Evolutionary conservation across 371 early-diverging fungal species (phyloP).

Genomic region (Batrachochytrium dendrobatidis): DNA sequence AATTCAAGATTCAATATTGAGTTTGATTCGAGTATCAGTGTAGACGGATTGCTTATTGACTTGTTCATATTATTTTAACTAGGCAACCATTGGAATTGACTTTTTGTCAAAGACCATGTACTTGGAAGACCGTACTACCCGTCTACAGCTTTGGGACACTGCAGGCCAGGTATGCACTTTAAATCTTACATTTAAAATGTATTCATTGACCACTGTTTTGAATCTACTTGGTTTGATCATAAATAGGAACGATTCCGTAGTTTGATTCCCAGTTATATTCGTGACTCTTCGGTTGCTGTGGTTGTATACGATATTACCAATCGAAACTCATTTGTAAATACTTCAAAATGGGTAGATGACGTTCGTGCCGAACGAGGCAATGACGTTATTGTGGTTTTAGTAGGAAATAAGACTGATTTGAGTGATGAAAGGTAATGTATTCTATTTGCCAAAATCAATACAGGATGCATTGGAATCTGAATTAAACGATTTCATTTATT

Average conservation of each 20-base stretch:
- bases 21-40: too few species aligned
- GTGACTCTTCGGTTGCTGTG: conserved; percentile 97
- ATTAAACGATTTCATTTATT: not conserved
- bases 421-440: conserved; percentile 71
- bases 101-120: conserved; percentile 98
- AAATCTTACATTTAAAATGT: conserved; percentile 3
- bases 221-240: not conserved
- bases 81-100: conserved; percentile 99
- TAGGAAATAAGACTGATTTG: conserved; percentile 99
- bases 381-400: conserved; percentile 94
- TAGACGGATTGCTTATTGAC: not conserved
- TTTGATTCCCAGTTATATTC: conserved; percentile 96
- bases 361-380: conserved; percentile 94
- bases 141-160: conserved; percentile 99
- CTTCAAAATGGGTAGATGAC: conserved; percentile 97
- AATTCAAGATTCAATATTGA: not conserved
- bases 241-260: conserved; percentile 85
- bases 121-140: conserved; percentile 91
- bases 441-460: not conserved
- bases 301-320: conserved; percentile 92
- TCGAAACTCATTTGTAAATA: conserved; percentile 87
- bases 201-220: too few species aligned
- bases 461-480: not conserved
- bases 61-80: not conserved
- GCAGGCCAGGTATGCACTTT: conserved; percentile 87